A percentile compares a stretch with the other conserved stretches of the same genome.
phyloP scores from a whole-genome alignment of 148 eudicot genomes.

The Selenicereus undatus region DNA sequence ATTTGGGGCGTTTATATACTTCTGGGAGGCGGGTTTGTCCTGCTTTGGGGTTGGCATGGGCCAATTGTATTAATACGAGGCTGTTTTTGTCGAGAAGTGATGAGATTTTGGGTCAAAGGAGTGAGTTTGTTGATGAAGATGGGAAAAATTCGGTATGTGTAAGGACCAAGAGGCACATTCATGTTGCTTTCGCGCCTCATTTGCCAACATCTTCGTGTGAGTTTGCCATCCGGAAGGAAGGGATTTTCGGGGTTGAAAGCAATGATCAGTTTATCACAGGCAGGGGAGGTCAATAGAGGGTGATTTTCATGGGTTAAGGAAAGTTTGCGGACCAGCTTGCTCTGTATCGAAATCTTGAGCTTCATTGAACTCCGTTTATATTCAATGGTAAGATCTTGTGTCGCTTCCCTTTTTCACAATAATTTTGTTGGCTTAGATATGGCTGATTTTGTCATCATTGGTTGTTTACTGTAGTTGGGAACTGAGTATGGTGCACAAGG shows the following conservation, averaged over 20 bases:
- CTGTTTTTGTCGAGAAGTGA: constrained; percentile 66
- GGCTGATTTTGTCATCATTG: neutral
- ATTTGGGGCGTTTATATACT: constrained; percentile 47
- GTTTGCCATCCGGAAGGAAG: constrained; percentile 53
- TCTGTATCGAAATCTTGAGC: neutral
- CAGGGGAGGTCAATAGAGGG: constrained; percentile 1
- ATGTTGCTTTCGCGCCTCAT: constrained; percentile 82
- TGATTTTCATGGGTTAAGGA: neutral
- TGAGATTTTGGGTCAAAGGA: constrained; percentile 39
- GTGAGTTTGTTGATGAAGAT: constrained; percentile 35
- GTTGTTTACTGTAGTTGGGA: neutral
- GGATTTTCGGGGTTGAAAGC: constrained; percentile 56
- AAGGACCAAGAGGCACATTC: constrained; percentile 50
- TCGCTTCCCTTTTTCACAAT: too few species aligned
- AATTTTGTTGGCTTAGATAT: too few species aligned
- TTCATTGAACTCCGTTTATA: neutral
- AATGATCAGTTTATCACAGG: neutral
- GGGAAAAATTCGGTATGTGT: constrained; percentile 21
- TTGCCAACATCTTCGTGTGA: constrained; percentile 77
- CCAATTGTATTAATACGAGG: constrained; percentile 74
- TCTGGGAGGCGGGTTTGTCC: constrained; percentile 78
- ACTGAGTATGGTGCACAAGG: neutral
- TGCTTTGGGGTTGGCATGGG: constrained; percentile 88
- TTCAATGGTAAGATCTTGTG: neutral
- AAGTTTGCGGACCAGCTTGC: neutral